Evolutionary conservation across 2,329 filamentous ascomycete species (phyloP).

Genomic region (Pseudogymnoascus sp.): DNA sequence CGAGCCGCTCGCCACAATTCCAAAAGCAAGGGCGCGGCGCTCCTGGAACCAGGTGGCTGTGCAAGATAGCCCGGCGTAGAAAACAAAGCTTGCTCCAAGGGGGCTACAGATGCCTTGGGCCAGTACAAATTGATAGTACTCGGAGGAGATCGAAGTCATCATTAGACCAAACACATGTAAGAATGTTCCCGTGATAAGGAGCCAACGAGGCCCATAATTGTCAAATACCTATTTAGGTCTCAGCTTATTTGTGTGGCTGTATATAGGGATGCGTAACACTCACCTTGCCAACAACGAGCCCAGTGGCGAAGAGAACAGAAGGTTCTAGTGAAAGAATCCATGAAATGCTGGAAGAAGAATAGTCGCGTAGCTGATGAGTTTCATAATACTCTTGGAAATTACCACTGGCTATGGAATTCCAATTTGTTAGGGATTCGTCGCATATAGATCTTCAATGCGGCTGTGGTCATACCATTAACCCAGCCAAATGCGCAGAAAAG

Average conservation of each 20-base stretch:
- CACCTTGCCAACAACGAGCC: neutral
- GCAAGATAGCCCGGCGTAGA: conserved; percentile 27
- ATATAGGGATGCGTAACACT: neutral
- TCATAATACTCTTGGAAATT: conserved; percentile 49
- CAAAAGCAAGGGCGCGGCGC: conserved; percentile 36
- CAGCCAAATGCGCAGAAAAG: conserved; percentile 43
- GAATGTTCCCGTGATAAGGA: conserved; percentile 20
- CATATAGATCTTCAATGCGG: neutral
- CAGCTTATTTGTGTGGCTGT: neutral
- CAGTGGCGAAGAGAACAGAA: conserved; percentile 18
- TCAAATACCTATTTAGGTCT: conserved; percentile 10
- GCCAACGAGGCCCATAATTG: conserved; percentile 16
- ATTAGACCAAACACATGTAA: conserved; percentile 30
- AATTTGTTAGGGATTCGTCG: neutral
- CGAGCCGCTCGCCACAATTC: conserved; percentile 37
- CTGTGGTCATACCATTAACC: conserved; percentile 33
- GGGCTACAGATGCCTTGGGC: conserved; percentile 32
- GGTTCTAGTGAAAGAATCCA: conserved; percentile 50
- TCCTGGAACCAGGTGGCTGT: conserved; percentile 38
- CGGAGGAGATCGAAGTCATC: conserved; percentile 27
- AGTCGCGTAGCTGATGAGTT: conserved; percentile 35
- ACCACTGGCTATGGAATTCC: neutral
- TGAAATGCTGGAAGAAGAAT: conserved; percentile 44
- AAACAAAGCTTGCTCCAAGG: conserved; percentile 30
- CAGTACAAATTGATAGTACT: conserved; percentile 33